phyloP scores from a whole-genome alignment of 2,329 filamentous ascomycete genomes.

The Colletotrichum lindemuthianum region DNA sequence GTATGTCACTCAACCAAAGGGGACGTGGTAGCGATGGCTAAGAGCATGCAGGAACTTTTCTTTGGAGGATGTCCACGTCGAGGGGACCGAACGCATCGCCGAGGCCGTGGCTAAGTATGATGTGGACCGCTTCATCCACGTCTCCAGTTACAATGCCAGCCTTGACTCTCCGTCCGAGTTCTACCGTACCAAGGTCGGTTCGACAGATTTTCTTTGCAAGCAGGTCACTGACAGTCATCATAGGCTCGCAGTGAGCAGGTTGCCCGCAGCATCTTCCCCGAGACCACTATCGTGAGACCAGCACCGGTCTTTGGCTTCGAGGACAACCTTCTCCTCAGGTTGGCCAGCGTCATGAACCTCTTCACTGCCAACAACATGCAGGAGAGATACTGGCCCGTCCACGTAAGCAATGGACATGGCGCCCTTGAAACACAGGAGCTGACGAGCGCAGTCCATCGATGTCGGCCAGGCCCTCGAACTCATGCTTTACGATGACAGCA shows the following conservation, averaged over 20 bases:
- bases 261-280: slow-evolving; percentile 89
- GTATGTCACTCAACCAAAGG: slow-evolving; percentile 56
- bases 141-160: slow-evolving; percentile 93
- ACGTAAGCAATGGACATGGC: slow-evolving; percentile 65
- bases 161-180: slow-evolving; percentile 85
- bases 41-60: slow-evolving; percentile 83
- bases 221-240: slow-evolving; percentile 24
- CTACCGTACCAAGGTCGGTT: slow-evolving; percentile 82
- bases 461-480: slow-evolving; percentile 88
- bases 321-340: slow-evolving; percentile 87
- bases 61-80: slow-evolving; percentile 90
- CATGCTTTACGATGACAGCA: slow-evolving; percentile 92
- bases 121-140: slow-evolving; percentile 94
- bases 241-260: slow-evolving; percentile 83
- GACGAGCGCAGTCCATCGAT: slow-evolving; percentile 76
- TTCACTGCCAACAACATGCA: slow-evolving; percentile 94
- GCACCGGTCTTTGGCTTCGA: slow-evolving; percentile 96
- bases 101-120: slow-evolving; percentile 98
- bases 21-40: slow-evolving; percentile 39
- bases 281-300: slow-evolving; percentile 95
- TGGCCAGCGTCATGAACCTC: slow-evolving; percentile 82
- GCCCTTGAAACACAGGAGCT: slow-evolving; percentile 4
- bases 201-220: neutral
- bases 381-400: slow-evolving; percentile 90
- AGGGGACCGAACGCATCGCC: slow-evolving; percentile 90